Evolutionary conservation across 495 filamentous ascomycete species (phyloP).

Genomic region (Amniculicola lignicola): DNA sequence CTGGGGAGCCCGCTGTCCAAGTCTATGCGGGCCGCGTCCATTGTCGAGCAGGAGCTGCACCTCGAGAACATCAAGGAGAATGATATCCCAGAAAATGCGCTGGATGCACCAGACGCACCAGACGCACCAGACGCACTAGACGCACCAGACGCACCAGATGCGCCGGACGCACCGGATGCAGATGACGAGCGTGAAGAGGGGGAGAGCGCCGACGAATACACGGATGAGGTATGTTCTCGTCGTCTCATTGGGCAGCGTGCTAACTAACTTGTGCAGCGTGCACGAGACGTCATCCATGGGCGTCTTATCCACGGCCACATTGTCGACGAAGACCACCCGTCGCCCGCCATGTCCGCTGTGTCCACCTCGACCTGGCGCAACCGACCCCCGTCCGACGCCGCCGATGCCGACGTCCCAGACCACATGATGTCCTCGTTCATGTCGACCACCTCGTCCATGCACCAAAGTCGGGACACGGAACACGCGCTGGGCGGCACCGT

Average conservation of each 20-base stretch:
- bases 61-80: conserved; percentile 4
- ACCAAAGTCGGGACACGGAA: conserved; percentile 48
- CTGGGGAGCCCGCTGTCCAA: conserved; percentile 30
- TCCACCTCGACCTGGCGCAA: conserved; percentile 50
- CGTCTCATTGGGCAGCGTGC: neutral
- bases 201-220: conserved; percentile 65
- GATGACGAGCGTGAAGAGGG: conserved; percentile 7
- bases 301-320: conserved; percentile 93
- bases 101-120: neutral
- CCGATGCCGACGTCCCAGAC: conserved; percentile 47
- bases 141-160: neutral
- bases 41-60: conserved; percentile 14
- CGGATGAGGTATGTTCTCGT: conserved; percentile 57
- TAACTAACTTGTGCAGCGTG: conserved; percentile 49
- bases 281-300: conserved; percentile 85
- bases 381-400: conserved; percentile 47
- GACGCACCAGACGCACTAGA: conserved; percentile 1
- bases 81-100: neutral
- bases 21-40: conserved; percentile 20
- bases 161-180: neutral
- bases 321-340: conserved; percentile 90
- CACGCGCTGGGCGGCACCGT: conserved; percentile 71
- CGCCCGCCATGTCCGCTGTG: conserved; percentile 63
- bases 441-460: conserved; percentile 55
- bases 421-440: conserved; percentile 65